Base-by-base conservation (phyloP, 108 stramenopile genomes). In the Skeletonema costatum region DNA sequence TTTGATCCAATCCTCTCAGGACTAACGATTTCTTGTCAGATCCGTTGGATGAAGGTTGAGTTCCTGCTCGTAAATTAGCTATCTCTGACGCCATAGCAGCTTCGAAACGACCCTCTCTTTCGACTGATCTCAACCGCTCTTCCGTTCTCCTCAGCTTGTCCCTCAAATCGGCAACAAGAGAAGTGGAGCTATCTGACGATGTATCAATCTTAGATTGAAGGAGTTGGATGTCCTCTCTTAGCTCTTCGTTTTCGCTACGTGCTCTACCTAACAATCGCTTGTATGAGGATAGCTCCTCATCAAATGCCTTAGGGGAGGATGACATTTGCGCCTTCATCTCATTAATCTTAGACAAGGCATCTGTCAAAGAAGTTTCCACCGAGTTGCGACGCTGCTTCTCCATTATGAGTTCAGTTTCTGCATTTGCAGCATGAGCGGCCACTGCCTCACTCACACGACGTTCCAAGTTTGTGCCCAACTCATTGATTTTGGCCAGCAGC, bases 381-480 rank as follows among this genome's bases (percentile, higher is more conserved):
- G 85, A 75, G 21, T 85, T 48, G 16, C 90, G 87, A 25, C 80
- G 70, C 64, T 92, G 88, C 50, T 85, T 87, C 74, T 91, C 91
- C n/a, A 91, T 42, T 70, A 91, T 90, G 4, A 87, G 74, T 30
- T 92, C 93, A 10, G 87, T 80, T 82, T 95, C 93, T 16, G 81
- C 75, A 16, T 84, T 73, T 1, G 91, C 85, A 5, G 71, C 72
- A 65, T 87, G 85, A n/a, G 90, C 90, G 35, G 88, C 88, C 25
- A 90, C 67, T 29, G 85, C 78, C 68, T 91, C 91, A 51, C 88
- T 82, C 4, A 95, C 79, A 29, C 91, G 79, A 11, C 90, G 86
- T 71, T 95, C 91, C 21, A 78, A 67, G 36, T 82, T 75, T 2
- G 78, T 68, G 13, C 85, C 88, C 46, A 90, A 87, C 38, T 95